Evolutionary conservation across 2,329 filamentous ascomycete species (phyloP), one percentile per base, ranked within the genome.

Genomic region (Tolypocladium inflatum): DNA sequence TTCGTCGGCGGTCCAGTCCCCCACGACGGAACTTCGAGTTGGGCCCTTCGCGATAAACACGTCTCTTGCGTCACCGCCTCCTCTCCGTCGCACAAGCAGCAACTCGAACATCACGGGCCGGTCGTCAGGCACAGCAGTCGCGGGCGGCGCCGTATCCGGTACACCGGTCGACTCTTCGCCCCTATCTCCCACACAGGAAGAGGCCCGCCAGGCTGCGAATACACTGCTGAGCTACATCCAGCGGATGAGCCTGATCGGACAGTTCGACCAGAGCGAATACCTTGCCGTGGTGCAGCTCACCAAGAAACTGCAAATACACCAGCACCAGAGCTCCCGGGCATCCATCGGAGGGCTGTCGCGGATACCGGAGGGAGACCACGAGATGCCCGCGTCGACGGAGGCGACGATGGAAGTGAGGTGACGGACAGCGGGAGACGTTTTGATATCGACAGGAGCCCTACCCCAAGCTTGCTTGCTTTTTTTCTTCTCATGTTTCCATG

Each of bases 201-300:
- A 97, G 70, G 92, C 92, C 4, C 83, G 89, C 43, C 82, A 85
- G 55, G 93, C 92, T 1, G 81, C 95, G 5, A 87, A 93, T 66
- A 86, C 92, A 2, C 83, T 97, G 23, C 82, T 96, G 70, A 87
- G 76, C 60, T 96, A 93, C 68, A 88, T 97, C 70, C 83, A 90
- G 65, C 85, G 86, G 60, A 83, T 88, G 63, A 84, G 86, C 15
- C 74, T 79, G 0, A 76, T 72, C 26, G 87, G 85, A 1, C 82
- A 91, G 38, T 83, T 89, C 19, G 89, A 94, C 67, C 83, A 90
- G 53, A 82, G 83, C 65, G 92, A 97, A 62, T 92, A 88, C 69
- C 72, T 89, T 62, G 84, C 85, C 3, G 85, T 97, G 54, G 80
- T 90, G 21, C 90, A 91, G 69, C 76, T 97, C 62, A 93, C 92